These are phyloP conservation scores for Penicillium sp. DNA, from an alignment of 2,329 filamentous ascomycete species.

Conservation along the genomic window DNA sequence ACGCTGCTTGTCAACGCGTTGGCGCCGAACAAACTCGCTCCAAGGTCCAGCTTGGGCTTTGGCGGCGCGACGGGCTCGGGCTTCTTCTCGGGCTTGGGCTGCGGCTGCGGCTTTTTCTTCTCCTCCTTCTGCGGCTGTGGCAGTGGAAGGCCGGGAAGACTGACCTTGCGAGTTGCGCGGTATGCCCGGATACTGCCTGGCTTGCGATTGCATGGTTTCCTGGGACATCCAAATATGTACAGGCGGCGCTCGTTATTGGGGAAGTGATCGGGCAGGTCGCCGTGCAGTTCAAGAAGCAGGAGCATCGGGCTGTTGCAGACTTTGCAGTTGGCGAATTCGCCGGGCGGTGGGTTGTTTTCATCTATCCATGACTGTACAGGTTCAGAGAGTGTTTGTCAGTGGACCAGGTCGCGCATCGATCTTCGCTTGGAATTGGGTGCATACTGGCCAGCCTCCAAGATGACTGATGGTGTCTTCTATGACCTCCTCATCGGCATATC, in stretches of 20 bases:
- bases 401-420: not conserved
- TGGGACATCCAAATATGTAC: conserved; percentile 81
- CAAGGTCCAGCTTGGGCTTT: conserved; percentile 42
- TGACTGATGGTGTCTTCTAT: conserved; percentile 84
- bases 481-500: conserved; percentile 79
- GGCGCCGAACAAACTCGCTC: conserved; percentile 65
- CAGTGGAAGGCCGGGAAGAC: conserved; percentile 34
- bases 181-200: conserved; percentile 78
- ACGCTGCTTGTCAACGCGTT: conserved; percentile 39
- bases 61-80: conserved; percentile 15
- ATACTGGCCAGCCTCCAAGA: conserved; percentile 82
- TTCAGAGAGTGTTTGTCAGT: conserved; percentile 15
- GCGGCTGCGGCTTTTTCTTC: conserved; percentile 15
- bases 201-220: conserved; percentile 77
- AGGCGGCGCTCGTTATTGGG: conserved; percentile 83
- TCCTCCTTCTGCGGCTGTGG: conserved; percentile 24
- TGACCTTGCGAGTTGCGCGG: conserved; percentile 62
- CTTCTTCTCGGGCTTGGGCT: not conserved
- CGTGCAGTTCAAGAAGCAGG: conserved; percentile 87
- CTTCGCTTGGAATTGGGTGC: conserved; percentile 33
- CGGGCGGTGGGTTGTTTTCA: conserved; percentile 68
- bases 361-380: conserved; percentile 78
- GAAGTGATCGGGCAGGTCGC: conserved; percentile 82
- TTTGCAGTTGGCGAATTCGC: conserved; percentile 78
- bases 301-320: conserved; percentile 82